Conservation (phyloP, 371 early-diverging fungal genomes). For the Rhizopus sp. region DNA sequence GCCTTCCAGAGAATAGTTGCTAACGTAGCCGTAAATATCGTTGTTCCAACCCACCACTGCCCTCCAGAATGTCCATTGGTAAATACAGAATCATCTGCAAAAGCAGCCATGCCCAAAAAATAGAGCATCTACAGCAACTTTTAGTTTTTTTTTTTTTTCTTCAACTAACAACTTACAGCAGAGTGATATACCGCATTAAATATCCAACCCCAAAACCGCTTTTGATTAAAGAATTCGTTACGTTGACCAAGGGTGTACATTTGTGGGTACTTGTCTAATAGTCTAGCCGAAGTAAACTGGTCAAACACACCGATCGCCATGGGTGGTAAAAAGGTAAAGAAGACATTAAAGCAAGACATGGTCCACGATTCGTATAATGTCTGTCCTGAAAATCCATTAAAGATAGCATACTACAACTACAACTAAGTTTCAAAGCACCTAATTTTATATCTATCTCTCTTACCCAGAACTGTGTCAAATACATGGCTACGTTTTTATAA, state of each 20-base stretch:
- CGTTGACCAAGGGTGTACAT: slow-evolving; percentile 93
- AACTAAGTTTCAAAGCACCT: no score
- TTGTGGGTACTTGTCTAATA: slow-evolving; percentile 95
- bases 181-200: slow-evolving; percentile 94
- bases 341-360: slow-evolving; percentile 85
- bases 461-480: slow-evolving; percentile 97
- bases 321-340: slow-evolving; percentile 89
- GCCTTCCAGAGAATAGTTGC: slow-evolving; percentile 83
- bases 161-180: slow-evolving; percentile 24
- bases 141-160: background rate
- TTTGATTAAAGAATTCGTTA: slow-evolving; percentile 89
- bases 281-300: slow-evolving; percentile 87
- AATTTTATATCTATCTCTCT: slow-evolving; percentile 5
- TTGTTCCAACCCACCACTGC: slow-evolving; percentile 80
- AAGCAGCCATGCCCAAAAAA: slow-evolving; percentile 63
- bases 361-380: slow-evolving; percentile 95
- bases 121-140: slow-evolving; percentile 49
- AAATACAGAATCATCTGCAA: slow-evolving; percentile 61
- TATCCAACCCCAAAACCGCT: slow-evolving; percentile 95
- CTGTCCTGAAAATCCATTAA: slow-evolving; percentile 89
- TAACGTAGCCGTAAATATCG: slow-evolving; percentile 77
- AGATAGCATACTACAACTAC: slow-evolving; percentile 69
- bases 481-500: slow-evolving; percentile 96
- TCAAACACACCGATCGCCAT: slow-evolving; percentile 92
- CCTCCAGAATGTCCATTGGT: slow-evolving; percentile 66